Conservation (phyloP, 139 green algal species). For the Monoraphidium neglectum region DNA sequence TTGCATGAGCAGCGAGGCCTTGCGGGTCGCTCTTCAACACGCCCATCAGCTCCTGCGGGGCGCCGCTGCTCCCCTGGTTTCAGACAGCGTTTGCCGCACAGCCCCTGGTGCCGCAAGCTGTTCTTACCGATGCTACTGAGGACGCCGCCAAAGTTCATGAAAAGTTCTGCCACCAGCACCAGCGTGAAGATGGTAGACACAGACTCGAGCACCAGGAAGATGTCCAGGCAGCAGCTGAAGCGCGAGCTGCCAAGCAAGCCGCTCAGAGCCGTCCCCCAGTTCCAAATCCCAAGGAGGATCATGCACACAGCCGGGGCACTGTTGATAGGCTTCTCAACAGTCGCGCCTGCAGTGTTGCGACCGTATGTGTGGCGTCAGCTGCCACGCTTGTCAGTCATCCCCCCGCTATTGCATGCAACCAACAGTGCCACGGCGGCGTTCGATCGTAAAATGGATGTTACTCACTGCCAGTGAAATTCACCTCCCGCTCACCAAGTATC, state of each 20-base stretch:
- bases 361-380: not conserved
- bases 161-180: slow-evolving; percentile 22
- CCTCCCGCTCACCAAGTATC: slow-evolving; percentile 18
- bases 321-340: slow-evolving; percentile 22
- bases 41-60: too few relatives aligned
- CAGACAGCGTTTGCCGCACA: not conserved
- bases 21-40: too few relatives aligned
- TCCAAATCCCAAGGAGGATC: slow-evolving; percentile 19
- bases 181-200: slow-evolving; percentile 18
- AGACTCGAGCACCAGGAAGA: slow-evolving; percentile 20
- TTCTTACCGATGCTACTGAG: not conserved
- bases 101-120: not conserved
- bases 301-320: slow-evolving; percentile 20
- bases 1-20: not conserved
- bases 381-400: not conserved
- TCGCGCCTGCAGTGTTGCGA: too few relatives aligned
- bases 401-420: not conserved
- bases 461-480: not conserved
- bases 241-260: slow-evolving; percentile 18
- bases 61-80: not conserved
- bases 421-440: too few relatives aligned
- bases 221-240: slow-evolving; percentile 22
- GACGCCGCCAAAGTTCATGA: not conserved
- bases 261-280: not conserved
- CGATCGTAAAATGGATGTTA: too few relatives aligned